Percentiles rank a stretch among this genome's conserved stretches.
Evolutionary conservation across 2,329 filamentous ascomycete genomes (phyloP).

Genomic region (Hypoxylon sp.): DNA sequence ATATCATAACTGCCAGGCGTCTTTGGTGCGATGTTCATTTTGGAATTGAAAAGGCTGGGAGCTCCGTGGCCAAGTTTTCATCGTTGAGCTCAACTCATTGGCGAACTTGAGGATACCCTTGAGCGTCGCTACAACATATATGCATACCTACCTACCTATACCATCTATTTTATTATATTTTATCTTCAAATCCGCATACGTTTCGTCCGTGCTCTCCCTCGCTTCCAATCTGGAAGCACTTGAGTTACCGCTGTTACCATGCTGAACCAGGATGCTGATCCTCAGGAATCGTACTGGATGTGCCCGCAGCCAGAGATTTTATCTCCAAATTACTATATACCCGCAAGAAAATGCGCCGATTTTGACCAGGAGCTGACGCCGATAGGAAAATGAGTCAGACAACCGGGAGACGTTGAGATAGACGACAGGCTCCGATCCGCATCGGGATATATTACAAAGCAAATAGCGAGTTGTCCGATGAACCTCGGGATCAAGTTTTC

Average conservation of each 20-base stretch:
- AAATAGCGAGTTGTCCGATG: neutral
- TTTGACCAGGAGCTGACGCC: neutral
- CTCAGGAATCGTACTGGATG: slow-evolving; percentile 7
- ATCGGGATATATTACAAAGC: slow-evolving; percentile 5
- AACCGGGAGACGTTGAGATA: neutral
- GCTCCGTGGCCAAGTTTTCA: neutral
- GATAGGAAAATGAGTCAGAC: neutral
- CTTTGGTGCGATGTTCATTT: slow-evolving; percentile 20
- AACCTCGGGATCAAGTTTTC: neutral
- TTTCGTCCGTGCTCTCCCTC: slow-evolving; percentile 1
- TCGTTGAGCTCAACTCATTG: neutral
- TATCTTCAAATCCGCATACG: slow-evolving; percentile 2
- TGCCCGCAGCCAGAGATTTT: neutral
- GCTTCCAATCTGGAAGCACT: neutral
- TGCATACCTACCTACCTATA: slow-evolving; percentile 18
- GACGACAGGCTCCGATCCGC: slow-evolving; percentile 1
- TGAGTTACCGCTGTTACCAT: neutral
- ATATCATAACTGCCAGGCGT: slow-evolving; percentile 38
- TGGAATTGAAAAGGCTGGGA: slow-evolving; percentile 8
- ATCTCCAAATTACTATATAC: neutral
- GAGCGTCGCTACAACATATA: slow-evolving; percentile 17
- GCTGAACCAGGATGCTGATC: slow-evolving; percentile 8
- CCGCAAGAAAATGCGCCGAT: neutral
- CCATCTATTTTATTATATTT: slow-evolving; percentile 26
- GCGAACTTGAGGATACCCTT: neutral